phyloP scores from a whole-genome alignment of 2,329 filamentous ascomycete genomes.

The Phialocephala sp. region DNA sequence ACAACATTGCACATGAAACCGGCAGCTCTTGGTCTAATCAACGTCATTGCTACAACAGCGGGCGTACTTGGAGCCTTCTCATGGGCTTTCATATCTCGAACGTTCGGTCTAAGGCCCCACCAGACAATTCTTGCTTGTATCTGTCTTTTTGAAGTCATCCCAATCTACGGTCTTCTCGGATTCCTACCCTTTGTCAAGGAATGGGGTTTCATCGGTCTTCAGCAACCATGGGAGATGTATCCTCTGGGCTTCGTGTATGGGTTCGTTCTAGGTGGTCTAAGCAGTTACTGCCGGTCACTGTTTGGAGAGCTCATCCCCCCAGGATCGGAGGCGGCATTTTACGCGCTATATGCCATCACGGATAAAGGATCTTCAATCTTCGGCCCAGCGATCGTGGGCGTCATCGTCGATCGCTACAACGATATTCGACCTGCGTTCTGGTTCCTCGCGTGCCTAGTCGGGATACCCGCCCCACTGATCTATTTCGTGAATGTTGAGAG shows the following conservation, averaged over 20 bases:
- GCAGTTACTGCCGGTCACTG: conserved; percentile 88
- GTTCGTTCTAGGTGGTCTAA: conserved; percentile 90
- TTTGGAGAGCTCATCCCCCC: conserved; percentile 94
- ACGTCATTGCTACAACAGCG: conserved; percentile 84
- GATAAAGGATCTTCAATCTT: conserved; percentile 96
- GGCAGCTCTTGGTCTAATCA: conserved; percentile 88
- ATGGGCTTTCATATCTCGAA: conserved; percentile 80
- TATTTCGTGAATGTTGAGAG: conserved; percentile 84
- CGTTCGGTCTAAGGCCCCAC: conserved; percentile 73
- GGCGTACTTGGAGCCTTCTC: conserved; percentile 89
- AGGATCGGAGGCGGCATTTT: conserved; percentile 94
- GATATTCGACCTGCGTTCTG: conserved; percentile 88
- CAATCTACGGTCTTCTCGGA: conserved; percentile 86
- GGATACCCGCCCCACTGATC: conserved; percentile 83
- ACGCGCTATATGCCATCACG: conserved; percentile 84
- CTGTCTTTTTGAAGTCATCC: conserved; percentile 87
- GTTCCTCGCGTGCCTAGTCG: conserved; percentile 87
- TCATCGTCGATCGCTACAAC: conserved; percentile 84
- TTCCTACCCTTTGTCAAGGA: conserved; percentile 80
- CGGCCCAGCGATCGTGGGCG: conserved; percentile 90
- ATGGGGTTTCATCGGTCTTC: conserved; percentile 82
- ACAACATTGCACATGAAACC: conserved; percentile 89
- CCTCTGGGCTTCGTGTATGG: conserved; percentile 89
- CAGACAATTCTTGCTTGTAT: conserved; percentile 95
- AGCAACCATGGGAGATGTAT: conserved; percentile 97